Conservation (phyloP, 345 rosid species). For the Cardamine chenopodiifolia region DNA sequence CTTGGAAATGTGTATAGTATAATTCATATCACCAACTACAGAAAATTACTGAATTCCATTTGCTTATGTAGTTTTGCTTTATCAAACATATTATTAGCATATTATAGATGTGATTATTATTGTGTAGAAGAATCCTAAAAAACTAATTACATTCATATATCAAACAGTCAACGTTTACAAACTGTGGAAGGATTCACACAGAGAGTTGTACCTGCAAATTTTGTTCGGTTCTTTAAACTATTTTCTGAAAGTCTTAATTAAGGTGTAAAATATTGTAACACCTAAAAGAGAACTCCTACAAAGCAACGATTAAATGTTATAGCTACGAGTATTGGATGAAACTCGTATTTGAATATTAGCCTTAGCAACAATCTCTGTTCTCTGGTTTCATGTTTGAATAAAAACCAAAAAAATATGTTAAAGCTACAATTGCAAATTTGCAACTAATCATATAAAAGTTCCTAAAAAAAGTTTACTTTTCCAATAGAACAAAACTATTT, state of each 20-base stretch:
- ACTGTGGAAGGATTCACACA: not conserved
- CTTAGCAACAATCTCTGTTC: too few species aligned
- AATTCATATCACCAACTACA: conserved; percentile 11
- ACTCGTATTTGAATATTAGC: not conserved
- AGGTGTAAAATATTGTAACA: not conserved
- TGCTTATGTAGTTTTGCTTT: not conserved
- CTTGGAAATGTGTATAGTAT: conserved; percentile 26
- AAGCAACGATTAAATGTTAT: too few species aligned
- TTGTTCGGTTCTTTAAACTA: not conserved
- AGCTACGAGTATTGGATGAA: too few species aligned
- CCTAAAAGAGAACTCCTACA: not conserved
- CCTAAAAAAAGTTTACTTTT: not conserved
- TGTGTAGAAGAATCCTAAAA: not conserved
- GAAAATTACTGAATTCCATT: not conserved
- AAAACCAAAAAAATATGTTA: not conserved
- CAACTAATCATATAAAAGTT: not conserved
- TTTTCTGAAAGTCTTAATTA: not conserved
- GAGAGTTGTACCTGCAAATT: not conserved
- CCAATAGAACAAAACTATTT: not conserved
- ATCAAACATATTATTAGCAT: not conserved
- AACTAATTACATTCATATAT: not conserved
- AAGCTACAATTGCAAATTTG: not conserved
- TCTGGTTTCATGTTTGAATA: too few species aligned
- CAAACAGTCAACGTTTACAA: not conserved
- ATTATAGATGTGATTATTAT: not conserved